A percentile compares a stretch with the other conserved stretches of the same genome.
These are phyloP conservation scores for Zizania palustris DNA, from an alignment of 202 grass and related monocot species.

Conservation along the genomic window DNA sequence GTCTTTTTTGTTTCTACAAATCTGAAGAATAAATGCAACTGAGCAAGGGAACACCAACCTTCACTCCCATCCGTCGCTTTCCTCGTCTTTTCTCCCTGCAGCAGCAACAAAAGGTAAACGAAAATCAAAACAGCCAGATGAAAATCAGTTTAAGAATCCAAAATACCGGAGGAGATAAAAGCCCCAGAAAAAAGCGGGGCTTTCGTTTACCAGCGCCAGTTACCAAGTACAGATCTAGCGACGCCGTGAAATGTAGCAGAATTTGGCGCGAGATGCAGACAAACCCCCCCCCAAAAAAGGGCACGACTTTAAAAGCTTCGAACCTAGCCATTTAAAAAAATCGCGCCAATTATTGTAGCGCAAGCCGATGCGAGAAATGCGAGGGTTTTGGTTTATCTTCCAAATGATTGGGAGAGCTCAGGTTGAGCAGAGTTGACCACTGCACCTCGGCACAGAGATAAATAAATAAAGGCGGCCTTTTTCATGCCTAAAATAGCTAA, in stretches of 20 bases:
- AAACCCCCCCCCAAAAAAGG: conserved; percentile 55
- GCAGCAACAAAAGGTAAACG: conserved; percentile 38
- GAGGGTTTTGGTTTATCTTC: conserved; percentile 45
- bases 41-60: conserved; percentile 63
- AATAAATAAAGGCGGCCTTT: conserved; percentile 38
- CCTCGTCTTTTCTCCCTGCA: conserved; percentile 63
- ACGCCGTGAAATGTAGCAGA: conserved; percentile 45
- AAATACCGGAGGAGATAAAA: conserved; percentile 36
- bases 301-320: conserved; percentile 59
- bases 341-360: conserved; percentile 49
- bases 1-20: conserved; percentile 40
- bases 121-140: conserved; percentile 37
- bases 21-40: conserved; percentile 59
- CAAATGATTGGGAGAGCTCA: conserved; percentile 50
- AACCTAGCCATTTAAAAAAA: conserved; percentile 33
- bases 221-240: conserved; percentile 50
- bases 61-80: conserved; percentile 75
- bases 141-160: conserved; percentile 27
- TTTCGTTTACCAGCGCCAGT: conserved; percentile 49
- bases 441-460: conserved; percentile 27
- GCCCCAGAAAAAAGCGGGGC: conserved; percentile 50
- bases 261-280: conserved; percentile 58
- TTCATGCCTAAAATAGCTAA: conserved; percentile 40
- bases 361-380: conserved; percentile 28
- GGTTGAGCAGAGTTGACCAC: conserved; percentile 44